Evolutionary conservation across 192 early-diverging fungal genomes (phyloP), one percentile per base, ranked within the genome.

Genomic region (Endogone sp.): DNA sequence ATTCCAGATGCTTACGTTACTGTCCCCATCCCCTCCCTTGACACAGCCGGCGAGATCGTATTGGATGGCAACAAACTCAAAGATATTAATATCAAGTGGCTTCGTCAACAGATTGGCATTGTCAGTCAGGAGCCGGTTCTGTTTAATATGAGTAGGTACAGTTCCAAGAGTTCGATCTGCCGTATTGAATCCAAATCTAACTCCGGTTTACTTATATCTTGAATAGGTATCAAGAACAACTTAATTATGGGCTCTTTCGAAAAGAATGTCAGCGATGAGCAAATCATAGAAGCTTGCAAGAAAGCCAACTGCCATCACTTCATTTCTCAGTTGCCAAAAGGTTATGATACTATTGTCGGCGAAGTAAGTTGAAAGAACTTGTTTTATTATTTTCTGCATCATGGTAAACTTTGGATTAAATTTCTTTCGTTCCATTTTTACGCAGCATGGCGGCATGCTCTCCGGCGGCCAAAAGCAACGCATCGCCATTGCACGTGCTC

Each of bases 391-490:
- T n/a, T n/a, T n/a, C n/a, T n/a, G n/a, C n/a, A n/a, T n/a, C n/a
- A n/a, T n/a, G n/a, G n/a, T n/a, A n/a, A n/a, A n/a, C n/a, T n/a
- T n/a, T n/a, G n/a, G n/a, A n/a, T n/a, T n/a, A n/a, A n/a, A 49
- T 49, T 16, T 1, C 37, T 49, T 1, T 11, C 6, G 9, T 16
- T 49, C 37, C 37, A 6, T 6, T 16, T 49, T 49, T 49, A 11
- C 9, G 16, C 37, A 49, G 37, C 75, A 82, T 56, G 89, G 88
- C 27, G 84, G 91, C 64, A 75, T 83, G 66, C 71, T 97, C 21
- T 92, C 89, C 62, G 95, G 94, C 61, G 94, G 94, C 32, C 95
- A 97, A 75, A 97, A 97, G 75, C 95, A 97, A 85, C 90, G 96
- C 68, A 94, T 97, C 73, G 94, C 95, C 64, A 97, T 99, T 83